Evolutionary conservation across 208 protist species (phyloP).

Genomic region (Leishmania martiniquensis): DNA sequence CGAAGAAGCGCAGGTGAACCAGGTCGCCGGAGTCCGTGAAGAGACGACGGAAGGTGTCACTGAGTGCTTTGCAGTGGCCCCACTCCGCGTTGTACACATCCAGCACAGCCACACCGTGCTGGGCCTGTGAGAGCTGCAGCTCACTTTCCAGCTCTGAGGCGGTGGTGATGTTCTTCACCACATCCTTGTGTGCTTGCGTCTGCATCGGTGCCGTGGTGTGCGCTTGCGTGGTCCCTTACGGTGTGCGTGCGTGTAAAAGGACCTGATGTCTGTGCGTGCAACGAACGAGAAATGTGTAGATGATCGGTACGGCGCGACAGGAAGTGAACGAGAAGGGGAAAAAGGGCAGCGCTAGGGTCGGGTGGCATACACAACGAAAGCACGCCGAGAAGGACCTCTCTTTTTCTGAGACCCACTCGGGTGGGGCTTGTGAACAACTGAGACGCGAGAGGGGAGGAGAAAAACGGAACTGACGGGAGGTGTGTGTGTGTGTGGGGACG

Average conservation of each 20-base stretch:
- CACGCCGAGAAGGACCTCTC: neutral
- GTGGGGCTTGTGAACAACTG: neutral
- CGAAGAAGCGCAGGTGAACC: conserved; percentile 84
- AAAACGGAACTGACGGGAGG: neutral
- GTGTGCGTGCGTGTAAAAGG: neutral
- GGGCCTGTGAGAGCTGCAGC: conserved; percentile 76
- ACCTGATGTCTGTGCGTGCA: neutral
- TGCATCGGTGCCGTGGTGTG: conserved; percentile 20
- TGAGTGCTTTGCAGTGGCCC: conserved; percentile 85
- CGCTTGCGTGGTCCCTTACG: neutral
- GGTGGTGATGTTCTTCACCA: conserved; percentile 79
- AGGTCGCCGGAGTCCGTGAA: conserved; percentile 80
- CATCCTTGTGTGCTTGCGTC: conserved; percentile 58
- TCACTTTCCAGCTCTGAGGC: conserved; percentile 77
- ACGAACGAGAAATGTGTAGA: neutral
- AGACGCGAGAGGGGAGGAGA: neutral
- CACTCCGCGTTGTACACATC: conserved; percentile 91
- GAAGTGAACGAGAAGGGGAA: neutral
- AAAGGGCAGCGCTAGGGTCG: neutral
- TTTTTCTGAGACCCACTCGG: neutral
- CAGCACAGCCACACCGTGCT: conserved; percentile 85
- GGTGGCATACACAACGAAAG: neutral
- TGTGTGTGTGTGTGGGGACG: neutral
- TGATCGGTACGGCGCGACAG: neutral
- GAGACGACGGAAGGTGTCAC: conserved; percentile 86